These are phyloP conservation scores for Paramecium tetraurelia DNA, from an alignment of 73 alveolate genomes.

Conservation along the genomic window DNA sequence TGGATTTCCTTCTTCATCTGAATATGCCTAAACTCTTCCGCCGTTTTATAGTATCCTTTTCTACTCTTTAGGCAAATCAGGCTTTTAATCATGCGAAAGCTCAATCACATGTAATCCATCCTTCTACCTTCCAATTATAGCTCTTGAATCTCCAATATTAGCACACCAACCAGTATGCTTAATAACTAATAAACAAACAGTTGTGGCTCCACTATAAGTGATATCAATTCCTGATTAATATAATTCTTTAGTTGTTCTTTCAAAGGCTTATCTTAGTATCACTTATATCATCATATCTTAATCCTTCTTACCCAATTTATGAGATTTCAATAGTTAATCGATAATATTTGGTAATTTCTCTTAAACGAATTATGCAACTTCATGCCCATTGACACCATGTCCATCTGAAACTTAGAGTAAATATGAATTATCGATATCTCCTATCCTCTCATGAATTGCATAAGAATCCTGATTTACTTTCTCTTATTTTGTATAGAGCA, in stretches of 20 bases:
- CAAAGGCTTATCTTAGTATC: slow-evolving; percentile 44
- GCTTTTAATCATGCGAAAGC: slow-evolving; percentile 90
- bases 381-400: slow-evolving; percentile 96
- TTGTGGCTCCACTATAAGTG: slow-evolving; percentile 79
- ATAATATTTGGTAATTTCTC: slow-evolving; percentile 70
- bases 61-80: slow-evolving; percentile 82
- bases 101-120: slow-evolving; percentile 69
- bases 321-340: slow-evolving; percentile 49
- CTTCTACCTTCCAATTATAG: slow-evolving; percentile 41
- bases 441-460: slow-evolving; percentile 6
- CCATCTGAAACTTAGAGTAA: slow-evolving; percentile 97
- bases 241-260: slow-evolving; percentile 52
- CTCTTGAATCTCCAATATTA: slow-evolving; percentile 84
- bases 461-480: slow-evolving; percentile 56
- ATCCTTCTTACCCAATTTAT: slow-evolving; percentile 9
- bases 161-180: slow-evolving; percentile 69
- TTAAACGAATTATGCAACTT: slow-evolving; percentile 84
- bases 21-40: slow-evolving; percentile 88
- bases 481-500: slow-evolving; percentile 28
- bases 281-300: slow-evolving; percentile 46
- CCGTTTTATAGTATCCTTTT: slow-evolving; percentile 75
- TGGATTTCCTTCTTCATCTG: slow-evolving; percentile 67
- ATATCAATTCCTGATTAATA: slow-evolving; percentile 68
- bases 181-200: slow-evolving; percentile 63
- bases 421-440: slow-evolving; percentile 68